Percentiles rank a stretch among this genome's conserved stretches.
phyloP scores from a whole-genome alignment of 2,329 filamentous ascomycete genomes.

The Neonectria faginata region DNA sequence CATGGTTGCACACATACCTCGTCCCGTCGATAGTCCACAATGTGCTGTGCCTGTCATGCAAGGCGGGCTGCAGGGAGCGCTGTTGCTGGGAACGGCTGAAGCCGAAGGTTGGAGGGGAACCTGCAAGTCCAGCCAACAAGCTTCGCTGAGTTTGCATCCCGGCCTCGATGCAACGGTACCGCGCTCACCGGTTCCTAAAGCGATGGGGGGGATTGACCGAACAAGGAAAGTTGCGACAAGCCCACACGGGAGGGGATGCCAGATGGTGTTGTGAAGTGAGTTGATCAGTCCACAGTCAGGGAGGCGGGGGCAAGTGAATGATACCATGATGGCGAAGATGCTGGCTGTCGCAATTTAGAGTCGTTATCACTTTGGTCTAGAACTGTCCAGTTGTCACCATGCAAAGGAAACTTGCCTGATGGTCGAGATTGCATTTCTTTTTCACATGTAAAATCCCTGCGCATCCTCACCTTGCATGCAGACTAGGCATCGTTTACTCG shows the following conservation, averaged over 20 bases:
- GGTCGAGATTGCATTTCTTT: slow-evolving; percentile 13
- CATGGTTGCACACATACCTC: slow-evolving; percentile 14
- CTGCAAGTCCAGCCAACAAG: slow-evolving; percentile 14
- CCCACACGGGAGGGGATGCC: neutral
- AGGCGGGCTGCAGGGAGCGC: slow-evolving; percentile 11
- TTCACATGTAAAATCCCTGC: slow-evolving; percentile 21
- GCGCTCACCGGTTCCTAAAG: neutral
- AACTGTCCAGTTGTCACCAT: slow-evolving; percentile 4
- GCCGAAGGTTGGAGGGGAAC: slow-evolving; percentile 5
- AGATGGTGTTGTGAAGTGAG: neutral
- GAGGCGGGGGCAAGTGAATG: slow-evolving; percentile 9
- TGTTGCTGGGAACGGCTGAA: slow-evolving; percentile 22
- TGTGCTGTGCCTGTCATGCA: neutral
- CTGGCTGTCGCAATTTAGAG: neutral
- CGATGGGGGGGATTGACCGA: neutral
- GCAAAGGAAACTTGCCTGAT: neutral
- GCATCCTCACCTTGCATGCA: slow-evolving; percentile 1
- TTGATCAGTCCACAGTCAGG: neutral
- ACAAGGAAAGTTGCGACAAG: neutral
- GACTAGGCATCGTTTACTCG: neutral
- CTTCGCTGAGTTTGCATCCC: neutral
- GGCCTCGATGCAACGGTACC: slow-evolving; percentile 10
- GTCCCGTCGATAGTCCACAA: slow-evolving; percentile 10
- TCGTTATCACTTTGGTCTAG: slow-evolving; percentile 1
- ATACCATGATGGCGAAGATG: slow-evolving; percentile 20